These are phyloP conservation scores for Rhizopogon vinicolor DNA, from an alignment of 768 basidiomycete genomes.

Conservation along the genomic window DNA sequence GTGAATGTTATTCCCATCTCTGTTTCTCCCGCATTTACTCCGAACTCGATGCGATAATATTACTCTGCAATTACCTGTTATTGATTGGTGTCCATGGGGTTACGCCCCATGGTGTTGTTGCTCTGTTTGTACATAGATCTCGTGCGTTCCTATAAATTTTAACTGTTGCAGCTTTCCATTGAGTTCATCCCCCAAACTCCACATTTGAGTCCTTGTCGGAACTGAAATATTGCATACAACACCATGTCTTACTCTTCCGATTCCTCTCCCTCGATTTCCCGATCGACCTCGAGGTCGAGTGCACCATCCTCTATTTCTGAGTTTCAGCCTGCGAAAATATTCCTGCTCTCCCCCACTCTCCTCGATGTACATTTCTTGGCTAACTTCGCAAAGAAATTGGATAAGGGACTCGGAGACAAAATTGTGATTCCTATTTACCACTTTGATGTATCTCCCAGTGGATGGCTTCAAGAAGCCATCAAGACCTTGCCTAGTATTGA, in stretches of 20 bases:
- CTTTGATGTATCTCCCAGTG: not conserved
- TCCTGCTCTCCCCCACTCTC: conserved; percentile 18
- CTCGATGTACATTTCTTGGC: conserved; percentile 9
- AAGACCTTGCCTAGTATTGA: not conserved
- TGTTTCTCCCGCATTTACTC: not conserved
- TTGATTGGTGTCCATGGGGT: not conserved
- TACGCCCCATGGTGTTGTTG: not conserved
- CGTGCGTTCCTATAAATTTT: conserved; percentile 22
- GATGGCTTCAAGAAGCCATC: not conserved
- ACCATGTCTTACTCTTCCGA: conserved; percentile 15
- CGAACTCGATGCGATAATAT: not conserved
- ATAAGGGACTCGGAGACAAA: conserved; percentile 23
- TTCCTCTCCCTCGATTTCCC: conserved; percentile 9
- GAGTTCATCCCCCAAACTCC: not conserved
- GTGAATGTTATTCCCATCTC: not conserved
- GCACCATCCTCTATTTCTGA: conserved; percentile 20
- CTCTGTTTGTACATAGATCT: conserved; percentile 2
- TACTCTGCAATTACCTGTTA: not conserved
- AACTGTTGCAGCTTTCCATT: not conserved
- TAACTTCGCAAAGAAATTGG: conserved; percentile 15
- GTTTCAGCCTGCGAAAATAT: conserved; percentile 12
- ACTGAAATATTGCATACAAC: not conserved
- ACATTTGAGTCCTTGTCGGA: not conserved
- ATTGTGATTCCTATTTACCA: conserved; percentile 20
- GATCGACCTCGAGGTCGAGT: conserved; percentile 15